Evolutionary conservation across 371 early-diverging fungal genomes (phyloP).

Genomic region (Lichtheimia hyalospora): DNA sequence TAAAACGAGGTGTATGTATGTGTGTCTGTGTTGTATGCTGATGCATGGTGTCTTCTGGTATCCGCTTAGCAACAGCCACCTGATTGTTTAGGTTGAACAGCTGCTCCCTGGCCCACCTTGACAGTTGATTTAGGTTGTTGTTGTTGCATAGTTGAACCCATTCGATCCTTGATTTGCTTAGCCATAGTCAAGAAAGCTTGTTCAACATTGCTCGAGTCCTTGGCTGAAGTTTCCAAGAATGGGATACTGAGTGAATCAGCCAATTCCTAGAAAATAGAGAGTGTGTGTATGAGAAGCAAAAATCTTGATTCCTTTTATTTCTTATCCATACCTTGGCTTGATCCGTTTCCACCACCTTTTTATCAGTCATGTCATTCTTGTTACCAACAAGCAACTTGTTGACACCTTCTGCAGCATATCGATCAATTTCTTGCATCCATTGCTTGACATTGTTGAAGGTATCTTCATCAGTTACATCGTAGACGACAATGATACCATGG

Average conservation of each 20-base stretch:
- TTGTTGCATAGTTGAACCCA: conserved; percentile 45
- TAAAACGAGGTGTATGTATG: too few relatives aligned
- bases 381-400: conserved; percentile 98
- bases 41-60: neutral
- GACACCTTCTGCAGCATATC: conserved; percentile 57
- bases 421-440: conserved; percentile 96
- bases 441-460: conserved; percentile 87
- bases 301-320: neutral
- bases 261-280: conserved; percentile 65
- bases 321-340: conserved; percentile 57
- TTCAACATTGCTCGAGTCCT: conserved; percentile 93
- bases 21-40: neutral
- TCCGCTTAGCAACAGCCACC: conserved; percentile 46
- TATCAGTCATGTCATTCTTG: conserved; percentile 95
- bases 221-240: conserved; percentile 95
- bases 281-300: neutral
- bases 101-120: conserved; percentile 44
- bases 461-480: conserved; percentile 97
- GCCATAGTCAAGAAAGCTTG: conserved; percentile 96
- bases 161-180: conserved; percentile 77
- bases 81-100: conserved; percentile 44
- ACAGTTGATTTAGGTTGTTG: conserved; percentile 43
- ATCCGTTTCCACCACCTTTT: conserved; percentile 78
- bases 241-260: conserved; percentile 85
- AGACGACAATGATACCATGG: conserved; percentile 98